Evolutionary conservation across 2,329 filamentous ascomycete species (phyloP).

Genomic region (Xylaria sp.): DNA sequence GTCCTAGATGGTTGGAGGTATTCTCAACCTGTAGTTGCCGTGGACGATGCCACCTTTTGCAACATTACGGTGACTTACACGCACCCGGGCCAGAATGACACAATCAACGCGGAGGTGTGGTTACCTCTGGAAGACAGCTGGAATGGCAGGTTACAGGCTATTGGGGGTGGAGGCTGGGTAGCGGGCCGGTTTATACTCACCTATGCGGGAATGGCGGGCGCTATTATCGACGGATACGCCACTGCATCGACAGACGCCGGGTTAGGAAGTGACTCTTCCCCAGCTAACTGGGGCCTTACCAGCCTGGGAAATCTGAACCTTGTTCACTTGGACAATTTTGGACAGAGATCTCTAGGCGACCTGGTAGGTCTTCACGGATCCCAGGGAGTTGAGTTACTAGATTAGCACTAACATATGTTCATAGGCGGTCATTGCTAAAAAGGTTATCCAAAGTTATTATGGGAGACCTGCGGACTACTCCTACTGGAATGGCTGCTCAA

Average conservation of each 20-base stretch:
- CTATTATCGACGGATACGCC: slow-evolving; percentile 2
- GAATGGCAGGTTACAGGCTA: slow-evolving; percentile 43
- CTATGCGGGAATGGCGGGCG: background rate
- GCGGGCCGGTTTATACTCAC: background rate
- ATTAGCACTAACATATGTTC: background rate
- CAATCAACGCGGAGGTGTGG: slow-evolving; percentile 44
- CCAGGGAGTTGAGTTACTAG: background rate
- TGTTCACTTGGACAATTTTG: background rate
- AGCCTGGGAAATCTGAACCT: background rate
- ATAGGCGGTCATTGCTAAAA: slow-evolving; percentile 48
- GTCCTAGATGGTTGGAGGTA: background rate
- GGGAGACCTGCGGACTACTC: slow-evolving; percentile 44
- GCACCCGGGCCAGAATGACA: slow-evolving; percentile 48
- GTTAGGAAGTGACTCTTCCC: background rate
- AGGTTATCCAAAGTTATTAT: slow-evolving; percentile 51
- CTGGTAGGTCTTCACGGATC: background rate
- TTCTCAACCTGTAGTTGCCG: background rate
- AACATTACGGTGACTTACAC: slow-evolving; percentile 50
- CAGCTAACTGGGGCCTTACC: background rate
- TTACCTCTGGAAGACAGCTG: slow-evolving; percentile 31
- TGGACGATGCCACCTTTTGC: slow-evolving; percentile 40
- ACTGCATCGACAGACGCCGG: background rate
- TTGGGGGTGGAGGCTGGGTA: slow-evolving; percentile 44
- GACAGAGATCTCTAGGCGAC: background rate
- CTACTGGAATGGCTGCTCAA: slow-evolving; percentile 58